Percentiles rank a stretch among this genome's conserved stretches.
phyloP scores from a whole-genome alignment of 805 yeast species.

The Spathaspora hagerdaliae region DNA sequence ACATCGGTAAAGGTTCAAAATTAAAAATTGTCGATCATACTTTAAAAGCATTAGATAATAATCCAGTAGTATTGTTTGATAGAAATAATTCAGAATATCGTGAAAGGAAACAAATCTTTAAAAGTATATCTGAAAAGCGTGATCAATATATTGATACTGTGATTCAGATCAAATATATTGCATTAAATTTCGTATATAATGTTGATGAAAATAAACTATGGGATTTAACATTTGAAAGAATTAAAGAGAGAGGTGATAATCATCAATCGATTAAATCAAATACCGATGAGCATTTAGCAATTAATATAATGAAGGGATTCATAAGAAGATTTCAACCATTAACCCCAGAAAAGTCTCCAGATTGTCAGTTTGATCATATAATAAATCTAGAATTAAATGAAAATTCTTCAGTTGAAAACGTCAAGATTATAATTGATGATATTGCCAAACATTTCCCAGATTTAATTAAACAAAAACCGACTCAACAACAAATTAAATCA shows the following conservation, averaged over 20 bases:
- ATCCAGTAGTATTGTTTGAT: slow-evolving; percentile 63
- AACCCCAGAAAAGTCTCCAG: slow-evolving; percentile 48
- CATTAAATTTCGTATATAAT: slow-evolving; percentile 55
- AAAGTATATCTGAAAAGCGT: slow-evolving; percentile 43
- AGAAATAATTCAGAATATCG: slow-evolving; percentile 73
- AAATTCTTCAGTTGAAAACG: slow-evolving; percentile 44
- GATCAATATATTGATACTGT: slow-evolving; percentile 36
- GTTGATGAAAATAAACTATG: slow-evolving; percentile 34
- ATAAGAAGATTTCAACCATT: slow-evolving; percentile 65
- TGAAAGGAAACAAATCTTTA: slow-evolving; percentile 68
- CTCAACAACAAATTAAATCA: slow-evolving; percentile 36
- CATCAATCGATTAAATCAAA: slow-evolving; percentile 75
- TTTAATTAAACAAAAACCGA: slow-evolving; percentile 33
- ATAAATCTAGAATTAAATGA: slow-evolving; percentile 49
- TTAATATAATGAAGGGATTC: slow-evolving; percentile 70
- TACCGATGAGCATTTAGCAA: slow-evolving; percentile 47
- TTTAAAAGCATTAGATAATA: slow-evolving; percentile 25
- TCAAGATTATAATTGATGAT: slow-evolving; percentile 35
- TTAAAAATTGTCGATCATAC: slow-evolving; percentile 46
- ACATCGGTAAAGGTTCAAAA: slow-evolving; percentile 47
- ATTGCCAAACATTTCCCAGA: slow-evolving; percentile 40
- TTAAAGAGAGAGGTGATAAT: slow-evolving; percentile 71
- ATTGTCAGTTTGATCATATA: slow-evolving; percentile 59
- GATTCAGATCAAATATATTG: slow-evolving; percentile 52
- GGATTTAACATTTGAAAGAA: slow-evolving; percentile 55